Evolutionary conservation across 2,329 filamentous ascomycete genomes (phyloP), one percentile per base, ranked within the genome.

Genomic region (Ambrosiella beaveri): DNA sequence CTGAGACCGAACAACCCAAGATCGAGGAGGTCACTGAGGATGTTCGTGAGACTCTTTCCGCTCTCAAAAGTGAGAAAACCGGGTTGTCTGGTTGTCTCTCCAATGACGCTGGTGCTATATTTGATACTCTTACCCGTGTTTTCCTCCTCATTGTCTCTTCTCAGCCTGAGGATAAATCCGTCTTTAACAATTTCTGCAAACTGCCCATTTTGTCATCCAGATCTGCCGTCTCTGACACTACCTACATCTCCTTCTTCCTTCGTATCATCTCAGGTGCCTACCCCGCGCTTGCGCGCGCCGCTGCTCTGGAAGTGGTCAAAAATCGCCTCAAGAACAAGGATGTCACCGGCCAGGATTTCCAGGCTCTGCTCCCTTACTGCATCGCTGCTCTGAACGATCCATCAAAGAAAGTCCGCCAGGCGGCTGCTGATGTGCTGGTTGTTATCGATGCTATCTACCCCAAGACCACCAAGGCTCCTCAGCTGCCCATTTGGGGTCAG

Each of bases 351-450:
- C 66, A 78, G 7, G 86, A 95, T 66, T 75, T 90, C 54, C 91
- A 97, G 66, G 79, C 81, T 9, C 68, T 96, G 15, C 66, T 95
- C n/a, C 91, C 91, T 1, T 96, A 95, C 69, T 74, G 84, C 38
- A 71, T 96, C 51, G 74, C 78, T 41, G 86, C 85, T 19, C 76
- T 97, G 15, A 75, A 80, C 27, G 91, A 97, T 67, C 71, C 81
- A 4, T 86, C 86, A 1, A 82, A 84, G 62, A 81, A 81, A 62
- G 84, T 95, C 47, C 84, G 90, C 50, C 81, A 82, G 62, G 82
- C 87, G 55, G 86, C 89, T 17, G 82, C 84, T 19, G 78, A 84
- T 56, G 74, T 90, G 38, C 67, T 88, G 38, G 70, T 78, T 35
- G 73, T 78, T 2, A 65, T 90, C 11, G 73, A 75, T 11, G 68